Conservation (phyloP, 225 moss, liverwort and hornwort species). For the Rhytidiadelphus loreus region DNA sequence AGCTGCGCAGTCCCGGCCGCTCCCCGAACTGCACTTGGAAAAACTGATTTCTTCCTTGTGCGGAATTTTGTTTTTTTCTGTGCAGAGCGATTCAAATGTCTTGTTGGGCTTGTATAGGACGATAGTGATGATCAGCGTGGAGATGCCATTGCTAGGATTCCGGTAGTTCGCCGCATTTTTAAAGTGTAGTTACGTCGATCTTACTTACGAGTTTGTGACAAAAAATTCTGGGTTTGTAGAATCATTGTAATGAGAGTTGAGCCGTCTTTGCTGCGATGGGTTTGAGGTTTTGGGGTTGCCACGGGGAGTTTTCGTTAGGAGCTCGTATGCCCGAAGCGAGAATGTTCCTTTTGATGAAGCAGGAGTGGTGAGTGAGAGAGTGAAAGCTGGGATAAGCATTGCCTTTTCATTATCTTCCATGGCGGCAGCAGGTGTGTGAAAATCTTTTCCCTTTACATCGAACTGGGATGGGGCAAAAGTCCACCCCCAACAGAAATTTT, state of each 20-base stretch:
- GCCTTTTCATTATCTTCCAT: background rate
- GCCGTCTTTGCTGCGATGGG: background rate
- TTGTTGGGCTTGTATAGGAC: background rate
- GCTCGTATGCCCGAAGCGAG: background rate
- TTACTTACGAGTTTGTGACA: background rate
- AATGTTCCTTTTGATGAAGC: background rate
- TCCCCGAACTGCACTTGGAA: background rate
- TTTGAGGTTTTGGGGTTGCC: background rate
- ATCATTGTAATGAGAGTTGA: background rate
- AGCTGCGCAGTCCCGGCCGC: conserved; percentile 7
- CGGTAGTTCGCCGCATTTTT: background rate
- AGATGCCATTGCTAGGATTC: background rate
- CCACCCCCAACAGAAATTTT: background rate
- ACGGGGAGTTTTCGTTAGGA: background rate
- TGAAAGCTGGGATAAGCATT: background rate
- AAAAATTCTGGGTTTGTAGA: background rate
- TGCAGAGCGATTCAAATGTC: background rate
- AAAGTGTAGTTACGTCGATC: background rate
- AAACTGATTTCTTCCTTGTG: background rate
- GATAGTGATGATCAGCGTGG: background rate
- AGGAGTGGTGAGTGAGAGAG: background rate
- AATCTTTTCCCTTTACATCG: background rate
- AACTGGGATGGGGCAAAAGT: background rate
- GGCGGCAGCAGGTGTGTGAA: conserved; percentile 28
- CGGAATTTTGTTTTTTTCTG: background rate